Conservation (phyloP, 164 flowering plant species). For the Macadamia tetraphylla region DNA sequence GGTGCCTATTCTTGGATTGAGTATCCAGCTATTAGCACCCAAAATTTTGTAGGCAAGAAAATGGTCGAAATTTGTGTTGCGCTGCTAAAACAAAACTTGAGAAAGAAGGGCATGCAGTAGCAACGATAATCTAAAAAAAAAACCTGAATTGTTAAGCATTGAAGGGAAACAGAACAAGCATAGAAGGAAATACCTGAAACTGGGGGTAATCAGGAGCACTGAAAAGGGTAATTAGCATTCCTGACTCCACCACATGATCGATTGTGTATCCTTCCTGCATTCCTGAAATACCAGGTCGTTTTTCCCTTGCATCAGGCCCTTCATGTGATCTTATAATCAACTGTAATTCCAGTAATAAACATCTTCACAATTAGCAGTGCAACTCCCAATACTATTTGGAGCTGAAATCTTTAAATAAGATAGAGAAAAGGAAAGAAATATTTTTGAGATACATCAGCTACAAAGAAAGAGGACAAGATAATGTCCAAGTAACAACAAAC, state of each 20-base stretch:
- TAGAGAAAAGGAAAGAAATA: background rate
- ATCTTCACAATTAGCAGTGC: constrained; percentile 7
- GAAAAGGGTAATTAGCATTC: constrained; percentile 81
- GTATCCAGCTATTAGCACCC: background rate
- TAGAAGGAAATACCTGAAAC: constrained; percentile 58
- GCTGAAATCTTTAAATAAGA: background rate
- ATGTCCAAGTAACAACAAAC: too few species aligned
- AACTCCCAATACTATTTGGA: background rate
- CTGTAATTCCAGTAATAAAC: constrained; percentile 35
- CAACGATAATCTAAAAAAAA: background rate
- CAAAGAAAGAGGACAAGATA: too few species aligned
- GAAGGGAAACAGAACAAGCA: background rate
- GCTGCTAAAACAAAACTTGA: background rate
- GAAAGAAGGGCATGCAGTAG: background rate
- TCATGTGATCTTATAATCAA: constrained; percentile 96
- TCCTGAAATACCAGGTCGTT: constrained; percentile 65
- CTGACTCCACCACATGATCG: constrained; percentile 90
- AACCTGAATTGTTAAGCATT: background rate
- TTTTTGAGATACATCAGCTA: too few species aligned
- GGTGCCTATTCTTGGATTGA: background rate
- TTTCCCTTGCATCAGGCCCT: constrained; percentile 99
- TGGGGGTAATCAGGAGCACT: constrained; percentile 99
- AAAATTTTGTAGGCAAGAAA: background rate
- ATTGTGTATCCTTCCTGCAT: constrained; percentile 89
- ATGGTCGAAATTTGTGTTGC: background rate